These are phyloP conservation scores for Deinandra increscens DNA, from an alignment of 129 eudicot species.

Conservation along the genomic window DNA sequence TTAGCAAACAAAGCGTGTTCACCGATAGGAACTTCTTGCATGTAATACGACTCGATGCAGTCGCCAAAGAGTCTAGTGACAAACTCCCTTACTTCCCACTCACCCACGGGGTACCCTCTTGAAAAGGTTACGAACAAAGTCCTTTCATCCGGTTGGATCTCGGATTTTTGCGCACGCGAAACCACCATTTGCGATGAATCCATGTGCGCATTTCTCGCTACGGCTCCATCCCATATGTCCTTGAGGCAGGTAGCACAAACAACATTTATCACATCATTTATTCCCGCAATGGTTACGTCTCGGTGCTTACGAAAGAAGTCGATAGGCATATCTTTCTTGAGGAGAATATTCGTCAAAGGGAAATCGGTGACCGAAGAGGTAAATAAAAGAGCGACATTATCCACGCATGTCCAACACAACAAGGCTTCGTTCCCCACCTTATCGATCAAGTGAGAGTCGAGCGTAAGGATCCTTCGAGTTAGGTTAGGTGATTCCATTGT, in stretches of 20 bases:
- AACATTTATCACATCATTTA: conserved; percentile 22
- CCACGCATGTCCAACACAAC: conserved; percentile 37
- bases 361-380: conserved; percentile 24
- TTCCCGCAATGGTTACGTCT: conserved; percentile 1
- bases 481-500: conserved; percentile 23
- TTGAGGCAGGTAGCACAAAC: conserved; percentile 42
- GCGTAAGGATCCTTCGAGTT: conserved; percentile 29
- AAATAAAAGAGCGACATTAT: conserved; percentile 6
- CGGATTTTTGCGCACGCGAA: neutral
- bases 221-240: conserved; percentile 48
- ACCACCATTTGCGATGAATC: conserved; percentile 11
- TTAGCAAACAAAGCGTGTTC: conserved; percentile 65
- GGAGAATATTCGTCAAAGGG: conserved; percentile 40
- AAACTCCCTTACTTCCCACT: conserved; percentile 47
- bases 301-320: conserved; percentile 32
- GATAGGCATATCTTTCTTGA: conserved; percentile 38
- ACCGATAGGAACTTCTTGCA: conserved; percentile 41
- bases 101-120: conserved; percentile 61
- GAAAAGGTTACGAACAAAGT: conserved; percentile 76
- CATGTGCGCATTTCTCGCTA: conserved; percentile 26
- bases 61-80: conserved; percentile 45
- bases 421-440: conserved; percentile 56
- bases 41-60: conserved; percentile 53
- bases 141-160: conserved; percentile 38
- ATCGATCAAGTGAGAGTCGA: conserved; percentile 31